These are phyloP conservation scores for Penicillium salamii DNA, from an alignment of 495 filamentous ascomycete genomes.

Conservation along the genomic window DNA sequence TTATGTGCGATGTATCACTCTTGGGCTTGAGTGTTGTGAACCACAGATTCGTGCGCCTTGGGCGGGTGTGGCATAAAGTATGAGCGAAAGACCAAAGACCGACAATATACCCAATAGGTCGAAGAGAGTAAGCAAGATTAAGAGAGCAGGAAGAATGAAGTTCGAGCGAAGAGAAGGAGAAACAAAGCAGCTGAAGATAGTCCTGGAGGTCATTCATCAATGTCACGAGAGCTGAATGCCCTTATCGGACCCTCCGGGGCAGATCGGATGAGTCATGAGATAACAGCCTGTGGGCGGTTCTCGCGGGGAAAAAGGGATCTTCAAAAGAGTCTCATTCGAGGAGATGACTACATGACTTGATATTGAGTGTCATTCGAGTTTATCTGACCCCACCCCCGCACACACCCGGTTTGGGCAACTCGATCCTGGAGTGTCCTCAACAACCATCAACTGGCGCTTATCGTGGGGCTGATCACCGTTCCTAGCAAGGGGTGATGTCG, in stretches of 20 bases:
- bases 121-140: background rate
- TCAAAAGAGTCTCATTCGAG: no score
- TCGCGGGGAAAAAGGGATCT: background rate
- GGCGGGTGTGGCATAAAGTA: background rate
- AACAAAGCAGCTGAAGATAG: background rate
- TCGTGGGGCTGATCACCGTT: no score
- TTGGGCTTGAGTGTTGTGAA: background rate
- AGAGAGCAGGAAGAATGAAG: background rate
- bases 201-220: slow-evolving; percentile 3
- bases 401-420: no score
- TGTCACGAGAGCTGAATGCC: slow-evolving; percentile 13
- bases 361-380: no score
- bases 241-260: slow-evolving; percentile 3
- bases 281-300: slow-evolving; percentile 2
- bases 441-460: no score
- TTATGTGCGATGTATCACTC: background rate
- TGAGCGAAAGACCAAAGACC: no score
- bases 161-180: background rate
- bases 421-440: no score
- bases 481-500: no score
- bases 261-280: slow-evolving; percentile 10
- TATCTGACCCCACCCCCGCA: no score
- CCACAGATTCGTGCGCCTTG: background rate
- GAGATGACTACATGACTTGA: no score
- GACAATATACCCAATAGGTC: slow-evolving; percentile 1